Percentiles rank a stretch among this genome's conserved stretches.
phyloP scores from a whole-genome alignment of 2,329 filamentous ascomycete genomes.

The Pseudogymnoascus sp. region DNA sequence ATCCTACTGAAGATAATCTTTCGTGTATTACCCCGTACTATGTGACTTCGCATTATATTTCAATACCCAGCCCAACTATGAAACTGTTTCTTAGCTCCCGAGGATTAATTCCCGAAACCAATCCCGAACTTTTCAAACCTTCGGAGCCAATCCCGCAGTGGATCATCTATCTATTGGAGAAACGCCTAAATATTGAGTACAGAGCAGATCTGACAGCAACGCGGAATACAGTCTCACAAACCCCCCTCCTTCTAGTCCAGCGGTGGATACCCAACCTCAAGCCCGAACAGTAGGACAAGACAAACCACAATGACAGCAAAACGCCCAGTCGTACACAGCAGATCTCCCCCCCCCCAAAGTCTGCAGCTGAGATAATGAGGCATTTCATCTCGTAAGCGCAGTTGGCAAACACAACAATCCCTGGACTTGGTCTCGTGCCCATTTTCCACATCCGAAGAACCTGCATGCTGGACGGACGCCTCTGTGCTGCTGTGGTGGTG shows the following conservation, averaged over 20 bases:
- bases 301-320: not conserved
- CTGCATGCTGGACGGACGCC: not conserved
- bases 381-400: not conserved
- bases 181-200: not conserved
- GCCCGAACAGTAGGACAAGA: not conserved
- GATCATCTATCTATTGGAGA: not conserved
- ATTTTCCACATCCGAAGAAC: not conserved
- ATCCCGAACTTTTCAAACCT: not conserved
- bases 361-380: conserved; percentile 4
- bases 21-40: not conserved
- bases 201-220: not conserved
- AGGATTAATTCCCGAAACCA: not conserved
- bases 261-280: not conserved
- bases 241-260: not conserved
- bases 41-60: not conserved
- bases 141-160: not conserved
- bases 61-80: not conserved
- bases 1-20: not conserved
- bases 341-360: not conserved
- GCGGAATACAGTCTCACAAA: not conserved
- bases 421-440: not conserved
- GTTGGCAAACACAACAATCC: not conserved
- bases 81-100: not conserved
- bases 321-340: not conserved
- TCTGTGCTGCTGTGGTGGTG: not conserved